Evolutionary conservation across 192 early-diverging fungal genomes (phyloP).

Genomic region (Linnemannia hyalina): DNA sequence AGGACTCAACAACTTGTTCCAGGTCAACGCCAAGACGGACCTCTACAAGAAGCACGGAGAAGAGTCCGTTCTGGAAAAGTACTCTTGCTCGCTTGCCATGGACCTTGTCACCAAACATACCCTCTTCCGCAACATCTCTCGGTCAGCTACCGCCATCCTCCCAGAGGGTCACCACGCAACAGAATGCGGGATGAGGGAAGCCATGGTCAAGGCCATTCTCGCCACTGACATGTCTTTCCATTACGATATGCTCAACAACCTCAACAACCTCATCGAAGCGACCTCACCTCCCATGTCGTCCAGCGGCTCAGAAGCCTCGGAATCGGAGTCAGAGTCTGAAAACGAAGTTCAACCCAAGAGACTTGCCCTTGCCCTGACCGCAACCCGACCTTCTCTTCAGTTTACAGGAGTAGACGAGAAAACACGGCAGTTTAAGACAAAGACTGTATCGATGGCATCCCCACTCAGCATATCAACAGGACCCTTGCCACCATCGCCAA

Average conservation of each 20-base stretch:
- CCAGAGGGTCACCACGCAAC: constrained; percentile 65
- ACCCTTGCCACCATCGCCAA: not conserved
- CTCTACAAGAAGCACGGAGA: constrained; percentile 80
- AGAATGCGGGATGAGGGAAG: constrained; percentile 55
- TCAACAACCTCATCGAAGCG: constrained; percentile 58
- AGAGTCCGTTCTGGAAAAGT: constrained; percentile 89
- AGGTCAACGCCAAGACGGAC: constrained; percentile 87
- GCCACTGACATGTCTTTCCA: constrained; percentile 94
- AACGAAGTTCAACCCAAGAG: not conserved
- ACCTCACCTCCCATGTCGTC: constrained; percentile 37
- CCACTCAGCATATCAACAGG: constrained; percentile 17
- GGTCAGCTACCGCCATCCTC: constrained; percentile 47
- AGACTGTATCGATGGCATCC: constrained; percentile 18
- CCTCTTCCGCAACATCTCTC: constrained; percentile 71
- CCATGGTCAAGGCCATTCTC: constrained; percentile 82
- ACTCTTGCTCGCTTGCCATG: constrained; percentile 85
- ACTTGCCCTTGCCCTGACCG: not conserved
- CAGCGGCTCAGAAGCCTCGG: constrained; percentile 34
- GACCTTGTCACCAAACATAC: constrained; percentile 81
- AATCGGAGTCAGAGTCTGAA: constrained; percentile 23
- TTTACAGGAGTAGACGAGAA: not conserved
- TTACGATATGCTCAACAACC: constrained; percentile 73
- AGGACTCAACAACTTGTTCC: constrained; percentile 92
- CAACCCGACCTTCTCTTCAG: not conserved
- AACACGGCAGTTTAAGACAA: not conserved